Percentiles rank a stretch among this genome's conserved stretches.
Conservation (phyloP, 2,329 filamentous ascomycete species). For the Metarhizium anisopliae region DNA sequence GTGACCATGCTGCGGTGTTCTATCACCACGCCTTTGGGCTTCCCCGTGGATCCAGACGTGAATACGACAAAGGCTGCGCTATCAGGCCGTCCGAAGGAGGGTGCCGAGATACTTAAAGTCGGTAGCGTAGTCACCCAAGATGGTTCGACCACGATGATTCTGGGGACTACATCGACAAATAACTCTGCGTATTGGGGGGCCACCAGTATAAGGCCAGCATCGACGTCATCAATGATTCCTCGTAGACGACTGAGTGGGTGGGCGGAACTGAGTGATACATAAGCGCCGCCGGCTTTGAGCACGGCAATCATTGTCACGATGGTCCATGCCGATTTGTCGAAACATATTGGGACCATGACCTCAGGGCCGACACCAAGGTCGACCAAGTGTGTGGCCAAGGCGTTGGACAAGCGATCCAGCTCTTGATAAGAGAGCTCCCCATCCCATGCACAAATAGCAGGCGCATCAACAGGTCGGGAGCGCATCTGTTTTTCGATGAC, state of each 20-base stretch:
- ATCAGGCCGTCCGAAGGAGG: neutral
- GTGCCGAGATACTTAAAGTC: too few relatives aligned
- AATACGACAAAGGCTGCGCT: slow-evolving; percentile 4
- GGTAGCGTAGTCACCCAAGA: neutral
- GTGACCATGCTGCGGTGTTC: neutral
- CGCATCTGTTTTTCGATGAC: too few relatives aligned
- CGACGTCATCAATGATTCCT: neutral
- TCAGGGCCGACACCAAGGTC: neutral
- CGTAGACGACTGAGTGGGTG: slow-evolving; percentile 7
- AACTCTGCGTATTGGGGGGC: neutral
- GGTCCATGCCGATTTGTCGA: slow-evolving; percentile 19
- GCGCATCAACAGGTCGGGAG: too few relatives aligned
- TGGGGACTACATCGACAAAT: neutral
- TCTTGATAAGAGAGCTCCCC: too few relatives aligned
- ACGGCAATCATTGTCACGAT: slow-evolving; percentile 12
- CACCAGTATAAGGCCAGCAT: too few relatives aligned
- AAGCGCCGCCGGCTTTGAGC: slow-evolving; percentile 10
- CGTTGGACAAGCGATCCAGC: too few relatives aligned
- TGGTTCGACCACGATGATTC: too few relatives aligned
- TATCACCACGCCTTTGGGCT: slow-evolving; percentile 4
- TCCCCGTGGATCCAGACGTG: slow-evolving; percentile 6
- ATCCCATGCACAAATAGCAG: too few relatives aligned
- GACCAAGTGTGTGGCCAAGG: too few relatives aligned
- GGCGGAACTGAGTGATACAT: slow-evolving; percentile 1
- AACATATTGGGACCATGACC: neutral